Evolutionary conservation across 2,329 filamentous ascomycete species (phyloP), one percentile per base, ranked within the genome.

Genomic region (Verticillium nonalfalfae): DNA sequence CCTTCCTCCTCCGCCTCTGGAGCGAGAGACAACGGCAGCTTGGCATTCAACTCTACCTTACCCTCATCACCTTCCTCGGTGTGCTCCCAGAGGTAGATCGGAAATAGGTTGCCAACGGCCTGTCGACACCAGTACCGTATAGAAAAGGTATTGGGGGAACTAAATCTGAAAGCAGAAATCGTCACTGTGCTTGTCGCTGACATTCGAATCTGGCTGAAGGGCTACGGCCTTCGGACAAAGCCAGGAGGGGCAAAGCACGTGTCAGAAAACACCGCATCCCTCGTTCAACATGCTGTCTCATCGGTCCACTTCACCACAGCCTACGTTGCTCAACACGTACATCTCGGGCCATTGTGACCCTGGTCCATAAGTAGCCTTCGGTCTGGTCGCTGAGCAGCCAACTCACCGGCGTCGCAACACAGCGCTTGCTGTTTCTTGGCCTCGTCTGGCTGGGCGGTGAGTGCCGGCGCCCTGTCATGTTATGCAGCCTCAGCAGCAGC

Each of bases 251-350:
- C 18, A 50, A 59, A 59, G 36, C 58, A 59, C 40, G 38, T 59
- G 58, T 40, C 40, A 56, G 58, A 59, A 59, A 36, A 54, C 40
- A 56, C 40, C 58, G 58, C 58, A 59, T 59, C 15, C n/a, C 39
- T 58, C 36, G 39, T 39, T 45, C n/a, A 50, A 50, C 18, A n/a
- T 50, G 5, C 40, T 26, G 33, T 26, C 55, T 18, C 34, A 9
- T 56, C 52, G 52, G 33, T 31, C 26, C 52, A 35, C 52, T 56
- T 50, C 40, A 50, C 40, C n/a, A 50, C 40, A n/a, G 21, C 40
- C n/a, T 21, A 26, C 26, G 7, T 50, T n/a, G 40, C 40, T 50
- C 40, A n/a, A 45, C 6, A 45, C 39, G 15, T 15, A 11, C 40
- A 21, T 50, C 40, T 50, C 40, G 40, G 40, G 40, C n/a, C 18